Conservation (phyloP, 2,329 filamentous ascomycete species). For the Fusarium sp. region DNA sequence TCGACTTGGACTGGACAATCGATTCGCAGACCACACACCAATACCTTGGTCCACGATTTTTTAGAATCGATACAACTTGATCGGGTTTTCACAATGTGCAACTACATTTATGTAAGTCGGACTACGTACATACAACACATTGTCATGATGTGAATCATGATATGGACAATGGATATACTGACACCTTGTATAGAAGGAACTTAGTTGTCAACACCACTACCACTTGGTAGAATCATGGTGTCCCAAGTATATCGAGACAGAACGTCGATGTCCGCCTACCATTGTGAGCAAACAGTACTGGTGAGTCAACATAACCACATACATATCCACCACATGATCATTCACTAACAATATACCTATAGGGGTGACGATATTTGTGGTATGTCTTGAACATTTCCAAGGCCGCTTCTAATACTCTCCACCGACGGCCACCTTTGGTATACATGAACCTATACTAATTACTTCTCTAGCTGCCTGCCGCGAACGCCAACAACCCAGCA, state of each 20-base stretch:
- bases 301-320: constrained; percentile 47
- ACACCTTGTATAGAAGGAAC: constrained; percentile 57
- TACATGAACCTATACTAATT: constrained; percentile 38
- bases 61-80: constrained; percentile 6
- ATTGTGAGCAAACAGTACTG: constrained; percentile 62
- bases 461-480: constrained; percentile 53
- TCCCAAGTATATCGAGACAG: constrained; percentile 59
- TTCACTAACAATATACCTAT: constrained; percentile 43
- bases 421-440: constrained; percentile 11
- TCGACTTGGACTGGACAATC: neutral
- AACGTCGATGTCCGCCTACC: constrained; percentile 57
- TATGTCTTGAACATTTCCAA: constrained; percentile 48
- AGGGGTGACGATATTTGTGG: constrained; percentile 61
- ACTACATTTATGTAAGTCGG: constrained; percentile 62
- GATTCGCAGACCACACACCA: neutral
- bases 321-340: constrained; percentile 2
- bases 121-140: neutral
- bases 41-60: constrained; percentile 1
- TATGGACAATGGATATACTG: constrained; percentile 19
- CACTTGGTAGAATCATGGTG: constrained; percentile 63
- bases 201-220: constrained; percentile 65
- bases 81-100: constrained; percentile 57
- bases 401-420: constrained; percentile 13
- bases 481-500: constrained; percentile 56
- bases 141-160: neutral